Evolutionary conservation across 2,329 filamentous ascomycete genomes (phyloP).

Genomic region (Venturia pyrina): DNA sequence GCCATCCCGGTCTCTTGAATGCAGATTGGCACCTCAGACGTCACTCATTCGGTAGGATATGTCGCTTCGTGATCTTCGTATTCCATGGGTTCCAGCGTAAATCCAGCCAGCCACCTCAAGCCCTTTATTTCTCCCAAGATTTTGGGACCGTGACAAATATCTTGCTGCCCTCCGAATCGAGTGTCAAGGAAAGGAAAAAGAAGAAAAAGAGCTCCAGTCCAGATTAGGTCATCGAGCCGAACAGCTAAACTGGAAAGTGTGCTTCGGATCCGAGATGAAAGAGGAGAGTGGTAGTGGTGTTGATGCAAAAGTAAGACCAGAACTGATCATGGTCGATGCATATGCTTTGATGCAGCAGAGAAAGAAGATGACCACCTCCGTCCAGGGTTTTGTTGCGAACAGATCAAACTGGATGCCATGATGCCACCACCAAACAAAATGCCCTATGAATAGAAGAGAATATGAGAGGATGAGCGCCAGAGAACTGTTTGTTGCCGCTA

Average conservation of each 20-base stretch:
- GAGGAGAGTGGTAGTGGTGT: background rate
- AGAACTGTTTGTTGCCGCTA: background rate
- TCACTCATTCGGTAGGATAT: background rate
- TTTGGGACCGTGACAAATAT: background rate
- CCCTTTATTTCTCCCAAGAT: background rate
- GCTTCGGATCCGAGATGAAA: background rate
- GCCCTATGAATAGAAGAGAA: background rate
- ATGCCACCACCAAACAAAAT: background rate
- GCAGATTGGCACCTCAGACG: background rate
- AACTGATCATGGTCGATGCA: background rate
- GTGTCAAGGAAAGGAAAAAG: background rate
- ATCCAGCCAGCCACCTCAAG: background rate
- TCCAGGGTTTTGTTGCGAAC: background rate
- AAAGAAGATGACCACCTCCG: background rate
- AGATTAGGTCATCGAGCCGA: background rate
- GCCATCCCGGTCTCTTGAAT: background rate
- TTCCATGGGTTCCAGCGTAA: background rate
- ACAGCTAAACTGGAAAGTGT: background rate
- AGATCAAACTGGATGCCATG: background rate
- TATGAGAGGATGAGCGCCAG: background rate
- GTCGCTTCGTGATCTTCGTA: background rate
- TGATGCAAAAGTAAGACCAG: background rate
- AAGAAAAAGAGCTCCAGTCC: background rate
- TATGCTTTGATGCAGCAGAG: background rate
- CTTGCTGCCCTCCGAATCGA: background rate